Conservation (phyloP, 192 early-diverging fungal genomes). For the Backusella liffmaniae region DNA sequence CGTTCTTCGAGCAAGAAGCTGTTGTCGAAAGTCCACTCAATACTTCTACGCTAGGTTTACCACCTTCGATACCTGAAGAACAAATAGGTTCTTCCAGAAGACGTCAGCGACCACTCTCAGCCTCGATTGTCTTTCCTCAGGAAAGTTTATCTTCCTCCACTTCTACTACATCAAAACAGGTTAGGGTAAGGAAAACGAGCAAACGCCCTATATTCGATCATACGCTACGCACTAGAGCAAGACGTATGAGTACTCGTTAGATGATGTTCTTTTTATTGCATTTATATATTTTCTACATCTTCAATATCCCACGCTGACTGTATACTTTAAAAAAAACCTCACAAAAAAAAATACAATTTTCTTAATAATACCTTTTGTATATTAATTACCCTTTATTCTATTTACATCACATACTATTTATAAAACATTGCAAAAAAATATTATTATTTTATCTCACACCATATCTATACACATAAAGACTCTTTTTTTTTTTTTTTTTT, state of each 20-base stretch:
- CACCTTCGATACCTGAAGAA: constrained; percentile 7
- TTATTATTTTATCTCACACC: not conserved
- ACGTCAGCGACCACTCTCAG: constrained; percentile 9
- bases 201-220: constrained; percentile 29
- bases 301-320: not conserved
- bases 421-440: constrained; percentile 6
- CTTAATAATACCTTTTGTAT: not conserved
- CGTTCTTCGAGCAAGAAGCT: not conserved
- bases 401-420: not conserved
- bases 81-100: not conserved
- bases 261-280: not conserved
- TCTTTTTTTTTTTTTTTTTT: no score
- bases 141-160: not conserved
- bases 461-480: not conserved
- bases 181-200: constrained; percentile 26
- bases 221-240: constrained; percentile 10
- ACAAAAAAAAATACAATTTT: not conserved
- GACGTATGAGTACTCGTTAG: constrained; percentile 17
- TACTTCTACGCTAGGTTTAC: not conserved
- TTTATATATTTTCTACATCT: not conserved
- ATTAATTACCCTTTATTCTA: not conserved
- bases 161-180: not conserved
- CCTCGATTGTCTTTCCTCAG: not conserved
- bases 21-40: not conserved
- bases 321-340: not conserved